Conservation (phyloP, 805 yeast genomes). For the Clavispora fructus region DNA sequence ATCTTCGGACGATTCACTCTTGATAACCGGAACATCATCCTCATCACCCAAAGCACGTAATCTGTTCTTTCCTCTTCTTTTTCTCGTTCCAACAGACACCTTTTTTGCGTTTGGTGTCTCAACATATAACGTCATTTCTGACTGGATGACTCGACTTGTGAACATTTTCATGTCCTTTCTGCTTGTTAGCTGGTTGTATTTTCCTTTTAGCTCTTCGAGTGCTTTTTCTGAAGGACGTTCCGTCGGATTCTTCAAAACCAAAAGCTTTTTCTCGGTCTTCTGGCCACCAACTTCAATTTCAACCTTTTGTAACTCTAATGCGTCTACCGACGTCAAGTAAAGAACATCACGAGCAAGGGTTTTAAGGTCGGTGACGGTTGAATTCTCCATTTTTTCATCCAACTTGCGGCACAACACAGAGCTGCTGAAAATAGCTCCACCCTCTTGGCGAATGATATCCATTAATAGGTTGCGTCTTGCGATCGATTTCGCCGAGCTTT, state of each 20-base stretch:
- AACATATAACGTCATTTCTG: conserved; percentile 11
- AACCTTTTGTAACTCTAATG: conserved; percentile 20
- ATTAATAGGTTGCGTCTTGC: conserved; percentile 26
- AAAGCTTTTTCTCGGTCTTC: conserved; percentile 23
- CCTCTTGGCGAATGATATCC: conserved; percentile 26
- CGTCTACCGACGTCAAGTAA: conserved; percentile 16
- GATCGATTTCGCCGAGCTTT: conserved; percentile 23
- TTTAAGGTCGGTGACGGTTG: conserved; percentile 32
- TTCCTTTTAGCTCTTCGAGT: conserved; percentile 22
- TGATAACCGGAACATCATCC: conserved; percentile 1
- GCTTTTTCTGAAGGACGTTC: conserved; percentile 23
- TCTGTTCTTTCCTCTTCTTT: conserved; percentile 7
- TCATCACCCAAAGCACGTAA: conserved; percentile 10
- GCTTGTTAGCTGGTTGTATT: conserved; percentile 10
- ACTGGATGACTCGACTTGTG: conserved; percentile 6
- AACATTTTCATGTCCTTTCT: conserved; percentile 8
- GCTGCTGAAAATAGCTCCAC: conserved; percentile 35
- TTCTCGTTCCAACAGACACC: conserved; percentile 1
- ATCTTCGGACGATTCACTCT: background rate
- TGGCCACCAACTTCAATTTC: conserved; percentile 23
- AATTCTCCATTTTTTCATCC: conserved; percentile 23
- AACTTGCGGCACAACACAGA: conserved; percentile 27
- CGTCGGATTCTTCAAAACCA: conserved; percentile 25
- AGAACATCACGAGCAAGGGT: conserved; percentile 37
- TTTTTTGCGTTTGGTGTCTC: conserved; percentile 6